Evolutionary conservation across 2,329 filamentous ascomycete species (phyloP).

Genomic region (Sporothrix dimorphospora): DNA sequence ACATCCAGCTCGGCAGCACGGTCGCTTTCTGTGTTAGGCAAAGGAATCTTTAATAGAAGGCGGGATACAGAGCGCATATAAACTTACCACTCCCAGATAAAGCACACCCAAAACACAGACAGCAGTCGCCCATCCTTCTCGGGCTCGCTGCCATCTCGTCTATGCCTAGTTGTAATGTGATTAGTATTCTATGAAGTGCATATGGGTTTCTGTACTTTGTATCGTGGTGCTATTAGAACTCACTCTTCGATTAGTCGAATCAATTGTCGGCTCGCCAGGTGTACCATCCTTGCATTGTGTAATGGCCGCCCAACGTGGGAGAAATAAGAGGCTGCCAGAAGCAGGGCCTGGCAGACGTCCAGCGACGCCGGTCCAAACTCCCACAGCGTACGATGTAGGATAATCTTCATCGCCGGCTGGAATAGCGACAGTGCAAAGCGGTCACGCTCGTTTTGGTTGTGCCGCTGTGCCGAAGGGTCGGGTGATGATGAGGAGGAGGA

Average conservation of each 20-base stretch:
- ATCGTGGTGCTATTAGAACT: background rate
- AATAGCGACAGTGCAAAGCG: constrained; percentile 42
- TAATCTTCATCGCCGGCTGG: constrained; percentile 43
- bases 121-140: constrained; percentile 51
- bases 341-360: constrained; percentile 41
- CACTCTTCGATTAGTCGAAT: constrained; percentile 41
- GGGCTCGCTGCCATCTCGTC: constrained; percentile 5
- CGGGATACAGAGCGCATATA: background rate
- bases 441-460: constrained; percentile 33
- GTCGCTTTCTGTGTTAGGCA: constrained; percentile 52
- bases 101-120: constrained; percentile 71
- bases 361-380: constrained; percentile 38
- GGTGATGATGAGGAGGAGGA: background rate
- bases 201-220: no score
- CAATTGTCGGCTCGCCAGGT: constrained; percentile 41
- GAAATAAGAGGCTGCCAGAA: constrained; percentile 46
- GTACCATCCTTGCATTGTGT: constrained; percentile 43
- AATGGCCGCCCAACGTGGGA: constrained; percentile 44
- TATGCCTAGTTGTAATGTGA: background rate
- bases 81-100: constrained; percentile 69
- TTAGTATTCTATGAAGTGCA: no score
- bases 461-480: background rate
- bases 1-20: constrained; percentile 66
- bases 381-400: constrained; percentile 42
- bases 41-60: background rate